Evolutionary conservation across 192 early-diverging fungal genomes (phyloP), one percentile per base, ranked within the genome.

Genomic region (Powellomyces hirtus): DNA sequence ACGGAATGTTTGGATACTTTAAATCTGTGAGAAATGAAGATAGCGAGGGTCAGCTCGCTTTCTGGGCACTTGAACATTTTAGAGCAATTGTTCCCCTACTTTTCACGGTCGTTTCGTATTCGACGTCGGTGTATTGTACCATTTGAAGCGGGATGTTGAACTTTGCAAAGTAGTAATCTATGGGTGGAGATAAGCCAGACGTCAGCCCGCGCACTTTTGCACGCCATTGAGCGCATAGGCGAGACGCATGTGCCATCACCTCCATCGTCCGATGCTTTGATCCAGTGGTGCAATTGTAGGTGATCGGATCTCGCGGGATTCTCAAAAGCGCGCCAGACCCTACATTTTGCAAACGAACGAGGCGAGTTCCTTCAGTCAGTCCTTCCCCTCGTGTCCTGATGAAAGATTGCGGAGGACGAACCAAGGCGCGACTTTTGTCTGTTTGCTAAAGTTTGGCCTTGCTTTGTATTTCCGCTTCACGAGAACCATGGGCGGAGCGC

Each of bases 241-340:
- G n/a, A n/a, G n/a, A n/a, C n/a, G n/a, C n/a, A n/a, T n/a, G n/a
- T n/a, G n/a, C n/a, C n/a, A n/a, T n/a, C 42, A 71, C 61, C 66
- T 42, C 68, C 79, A n/a, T 86, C 73, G 36, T 90, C 87, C 62
- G 66, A 83, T n/a, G 85, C 86, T 49, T 91, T 90, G 33, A 84
- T 77, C 94, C 94, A 96, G 61, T 92, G 91, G 37, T 86, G 75
- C 42, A 96, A 70, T 5, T 81, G 78, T 44, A 94, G 69, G n/a
- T 82, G 79, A 72, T 94, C 92, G 10, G 58, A 79, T 64, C 93
- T 83, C 3, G 90, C 90, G 38, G 91, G 89, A 75, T 92, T 92
- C 27, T 78, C 80, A 72, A 93, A 94, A 0, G 81, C 74, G 2
- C 79, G 78, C 78, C 80, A 89, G 5, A 76, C 80, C 91, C 89